Percentiles rank a stretch among this genome's conserved stretches.
phyloP scores from a whole-genome alignment of 2,329 filamentous ascomycete genomes.

The Sphaerulina vaccinii region DNA sequence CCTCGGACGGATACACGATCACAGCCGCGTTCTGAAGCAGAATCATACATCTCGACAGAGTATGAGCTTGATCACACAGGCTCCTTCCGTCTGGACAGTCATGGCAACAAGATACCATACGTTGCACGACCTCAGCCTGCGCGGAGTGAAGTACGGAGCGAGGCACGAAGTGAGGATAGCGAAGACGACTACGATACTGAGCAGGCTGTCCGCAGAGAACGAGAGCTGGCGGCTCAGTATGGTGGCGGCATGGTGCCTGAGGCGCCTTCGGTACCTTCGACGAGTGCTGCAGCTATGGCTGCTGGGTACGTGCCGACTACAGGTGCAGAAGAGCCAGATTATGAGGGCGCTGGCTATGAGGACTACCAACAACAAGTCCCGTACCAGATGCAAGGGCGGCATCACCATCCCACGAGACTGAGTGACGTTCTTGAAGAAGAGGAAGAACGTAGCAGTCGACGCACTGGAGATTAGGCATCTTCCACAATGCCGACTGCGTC shows the following conservation, averaged over 20 bases:
- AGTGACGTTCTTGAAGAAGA: slow-evolving; percentile 89
- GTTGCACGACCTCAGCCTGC: slow-evolving; percentile 43
- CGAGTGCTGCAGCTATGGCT: slow-evolving; percentile 37
- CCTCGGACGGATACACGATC: slow-evolving; percentile 24
- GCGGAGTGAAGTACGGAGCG: slow-evolving; percentile 10
- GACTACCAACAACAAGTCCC: slow-evolving; percentile 52
- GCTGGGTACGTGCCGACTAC: slow-evolving; percentile 19
- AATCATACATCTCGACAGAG: slow-evolving; percentile 57
- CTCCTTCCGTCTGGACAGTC: slow-evolving; percentile 60
- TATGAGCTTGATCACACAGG: slow-evolving; percentile 65
- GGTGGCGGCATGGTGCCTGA: slow-evolving; percentile 37
- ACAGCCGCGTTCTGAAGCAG: slow-evolving; percentile 27
- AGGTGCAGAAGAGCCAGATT: slow-evolving; percentile 35
- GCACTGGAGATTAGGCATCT: slow-evolving; percentile 27
- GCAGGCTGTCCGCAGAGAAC: slow-evolving; percentile 50
- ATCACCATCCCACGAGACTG: slow-evolving; percentile 83
- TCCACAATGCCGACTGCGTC: slow-evolving; percentile 1
- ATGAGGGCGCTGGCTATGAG: slow-evolving; percentile 60
- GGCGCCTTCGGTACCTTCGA: slow-evolving; percentile 33
- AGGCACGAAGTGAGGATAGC: slow-evolving; percentile 22
- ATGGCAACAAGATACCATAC: slow-evolving; percentile 57
- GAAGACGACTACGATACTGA: slow-evolving; percentile 57
- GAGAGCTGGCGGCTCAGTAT: slow-evolving; percentile 49
- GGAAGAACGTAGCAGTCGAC: slow-evolving; percentile 50
- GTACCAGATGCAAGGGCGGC: slow-evolving; percentile 45